Base-by-base conservation (phyloP, 495 filamentous ascomycete species). In the Xanthoparmelia taractica region DNA sequence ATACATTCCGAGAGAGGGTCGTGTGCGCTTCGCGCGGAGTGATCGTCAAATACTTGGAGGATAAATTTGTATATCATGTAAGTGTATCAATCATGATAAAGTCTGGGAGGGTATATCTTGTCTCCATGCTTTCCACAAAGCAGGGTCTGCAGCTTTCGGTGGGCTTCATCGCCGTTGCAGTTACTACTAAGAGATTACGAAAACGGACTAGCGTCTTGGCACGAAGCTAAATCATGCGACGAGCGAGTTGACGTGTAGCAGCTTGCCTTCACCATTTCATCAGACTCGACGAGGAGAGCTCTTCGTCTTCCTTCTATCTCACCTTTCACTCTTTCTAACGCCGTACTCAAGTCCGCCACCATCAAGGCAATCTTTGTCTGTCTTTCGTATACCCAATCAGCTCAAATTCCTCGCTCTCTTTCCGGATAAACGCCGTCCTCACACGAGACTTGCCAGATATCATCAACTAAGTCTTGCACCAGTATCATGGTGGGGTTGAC, bases 401-500 rank as follows among this genome's bases (percentile, higher is more conserved):
- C 29, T 18, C 34, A n/a, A 41, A 47, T 6, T 34, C 31, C 12
- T 38, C 59, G 33, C 59, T 50, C 27, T 38, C n/a, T 10, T 31
- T 50, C 25, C 37, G 15, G 25, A 15, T 29, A 37, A 33, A 54
- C 59, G 48, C 47, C 18, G 25, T 50, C 20, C 52, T 50, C 43
- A 29, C 15, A 23, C 29, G 47, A 36, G n/a, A 38, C 34, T 55
- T 17, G 33, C 10, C 8, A 25, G 33, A 55, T 40, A 54, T 40
- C 13, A 52, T 13, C 45, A 25, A 38, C 15, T 18, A 15, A 15
- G 27, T 38, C 47, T 29, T 62, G 57, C 31, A 27, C 23, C 36
- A 15, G 61, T 70, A 79, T 71, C 27, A 99, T 99, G 94, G 90
- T 93, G 73, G 92, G 89, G 73, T 81, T 99, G 70, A 90, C 90